phyloP scores from a whole-genome alignment of 345 rosid genomes.

The Acer campestre region DNA sequence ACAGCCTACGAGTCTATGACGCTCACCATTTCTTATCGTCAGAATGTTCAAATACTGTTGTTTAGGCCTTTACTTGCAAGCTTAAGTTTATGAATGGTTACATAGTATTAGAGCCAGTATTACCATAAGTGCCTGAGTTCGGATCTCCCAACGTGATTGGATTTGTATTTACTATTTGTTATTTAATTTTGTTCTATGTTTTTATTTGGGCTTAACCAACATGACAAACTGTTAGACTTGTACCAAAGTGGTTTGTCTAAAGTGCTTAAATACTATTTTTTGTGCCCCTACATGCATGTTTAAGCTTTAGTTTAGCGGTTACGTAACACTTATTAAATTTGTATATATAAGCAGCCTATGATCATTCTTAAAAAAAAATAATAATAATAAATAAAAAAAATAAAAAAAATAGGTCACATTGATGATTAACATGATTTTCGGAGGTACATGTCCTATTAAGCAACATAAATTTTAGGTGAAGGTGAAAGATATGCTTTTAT shows the following conservation, averaged over 20 bases:
- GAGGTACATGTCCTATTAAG: not conserved
- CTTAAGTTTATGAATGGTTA: not conserved
- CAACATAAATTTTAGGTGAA: not conserved
- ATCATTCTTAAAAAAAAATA: not conserved
- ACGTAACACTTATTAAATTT: not conserved
- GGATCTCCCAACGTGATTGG: not conserved
- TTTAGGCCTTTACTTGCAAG: not conserved
- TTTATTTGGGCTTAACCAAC: not conserved
- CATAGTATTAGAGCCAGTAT: not conserved
- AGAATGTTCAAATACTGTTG: not conserved
- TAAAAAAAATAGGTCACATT: not conserved
- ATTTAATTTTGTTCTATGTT: not conserved
- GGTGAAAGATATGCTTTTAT: not conserved
- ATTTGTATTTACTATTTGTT: not conserved
- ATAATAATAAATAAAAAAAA: no score
- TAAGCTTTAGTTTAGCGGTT: not conserved
- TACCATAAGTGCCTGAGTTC: not conserved
- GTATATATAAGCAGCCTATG: not conserved
- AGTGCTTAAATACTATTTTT: not conserved
- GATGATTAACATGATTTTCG: not conserved
- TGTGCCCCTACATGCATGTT: not conserved
- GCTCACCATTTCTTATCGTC: not conserved
- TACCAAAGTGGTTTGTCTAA: not conserved
- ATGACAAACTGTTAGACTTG: not conserved
- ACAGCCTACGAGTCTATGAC: conserved; percentile 1